Percentiles rank a stretch among this genome's conserved stretches.
phyloP scores from a whole-genome alignment of 2,329 filamentous ascomycete genomes.

The Cladosporium phlei region DNA sequence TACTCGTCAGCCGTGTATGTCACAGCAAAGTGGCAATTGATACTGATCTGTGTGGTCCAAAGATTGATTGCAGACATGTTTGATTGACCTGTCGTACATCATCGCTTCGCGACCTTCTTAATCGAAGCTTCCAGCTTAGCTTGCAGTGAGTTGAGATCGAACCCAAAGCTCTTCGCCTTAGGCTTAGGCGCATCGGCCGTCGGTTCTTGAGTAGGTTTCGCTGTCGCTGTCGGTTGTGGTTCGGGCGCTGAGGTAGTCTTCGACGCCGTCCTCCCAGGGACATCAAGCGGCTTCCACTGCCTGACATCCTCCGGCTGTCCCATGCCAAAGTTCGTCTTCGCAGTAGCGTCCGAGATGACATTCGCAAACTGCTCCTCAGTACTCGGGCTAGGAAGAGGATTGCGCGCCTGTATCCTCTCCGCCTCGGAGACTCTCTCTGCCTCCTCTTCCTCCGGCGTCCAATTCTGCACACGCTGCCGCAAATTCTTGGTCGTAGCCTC shows the following conservation, averaged over 20 bases:
- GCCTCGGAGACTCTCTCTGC: background rate
- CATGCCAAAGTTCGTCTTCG: background rate
- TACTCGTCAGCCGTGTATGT: no score
- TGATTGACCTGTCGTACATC: no score
- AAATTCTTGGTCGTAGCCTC: background rate
- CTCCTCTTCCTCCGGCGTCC: background rate
- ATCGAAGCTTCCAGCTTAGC: constrained; percentile 1
- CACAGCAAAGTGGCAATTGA: no score
- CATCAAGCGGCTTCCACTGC: background rate
- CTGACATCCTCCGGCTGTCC: background rate
- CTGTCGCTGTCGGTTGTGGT: background rate
- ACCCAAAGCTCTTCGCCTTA: background rate
- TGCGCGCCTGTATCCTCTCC: no score
- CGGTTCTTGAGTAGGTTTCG: no score
- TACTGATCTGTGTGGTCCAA: no score
- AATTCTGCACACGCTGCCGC: background rate
- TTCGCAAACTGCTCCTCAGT: background rate
- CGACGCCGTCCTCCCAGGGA: background rate
- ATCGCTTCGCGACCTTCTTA: no score
- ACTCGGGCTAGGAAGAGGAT: background rate
- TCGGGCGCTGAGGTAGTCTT: background rate
- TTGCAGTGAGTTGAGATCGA: background rate
- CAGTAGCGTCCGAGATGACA: background rate
- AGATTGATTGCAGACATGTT: no score
- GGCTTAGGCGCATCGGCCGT: no score